Base-by-base conservation (phyloP, 179 eudicot species). In the Silene noctiflora region DNA sequence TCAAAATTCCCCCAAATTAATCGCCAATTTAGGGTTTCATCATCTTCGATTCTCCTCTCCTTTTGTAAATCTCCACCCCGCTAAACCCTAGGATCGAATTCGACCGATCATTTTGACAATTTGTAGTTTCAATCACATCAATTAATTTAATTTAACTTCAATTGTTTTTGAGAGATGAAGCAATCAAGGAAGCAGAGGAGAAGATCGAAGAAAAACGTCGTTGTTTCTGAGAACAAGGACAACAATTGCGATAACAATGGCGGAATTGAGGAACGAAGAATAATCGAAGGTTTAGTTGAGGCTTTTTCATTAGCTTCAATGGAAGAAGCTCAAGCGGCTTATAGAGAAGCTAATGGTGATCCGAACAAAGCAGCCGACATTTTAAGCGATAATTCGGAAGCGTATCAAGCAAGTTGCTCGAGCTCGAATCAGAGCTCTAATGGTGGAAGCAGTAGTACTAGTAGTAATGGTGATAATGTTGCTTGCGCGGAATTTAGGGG, bases 101-200 rank as follows among this genome's bases (percentile, higher is more conserved):
- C 16, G 46, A 33, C 2, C 46, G 46, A 39, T 39, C 11, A 1
- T 39, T 39, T 7, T 39, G 11, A 6, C 46, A 39, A 39, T 13
- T 51, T 51, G n/a, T 13, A 14, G 58, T 51, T 51, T 51, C 58
- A 16, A 51, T 71, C 55, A 3, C 46, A 22, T 48, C n/a, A 65
- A 17, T 14, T 65, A 24, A 9, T 60, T 27, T 17, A 4, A 1
- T 65, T 65, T 3, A 27, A 9, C 8, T 22, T 67, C 25, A 21
- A 13, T 67, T 33, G 51, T 17, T 10, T 14, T 67, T 67, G 5
- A 78, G 75, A 53, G 4, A 91, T 90, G 97, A 89, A 77, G 81
- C 84, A 91, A 25, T 74, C 91, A n/a, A 89, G 78, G 88, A 89
- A 78, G 85, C 83, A 69, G 80, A 91, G 79, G 85, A 88, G 84